Conservation (phyloP, 1,284 basidiomycete species). For the Trichosporon faecale region DNA sequence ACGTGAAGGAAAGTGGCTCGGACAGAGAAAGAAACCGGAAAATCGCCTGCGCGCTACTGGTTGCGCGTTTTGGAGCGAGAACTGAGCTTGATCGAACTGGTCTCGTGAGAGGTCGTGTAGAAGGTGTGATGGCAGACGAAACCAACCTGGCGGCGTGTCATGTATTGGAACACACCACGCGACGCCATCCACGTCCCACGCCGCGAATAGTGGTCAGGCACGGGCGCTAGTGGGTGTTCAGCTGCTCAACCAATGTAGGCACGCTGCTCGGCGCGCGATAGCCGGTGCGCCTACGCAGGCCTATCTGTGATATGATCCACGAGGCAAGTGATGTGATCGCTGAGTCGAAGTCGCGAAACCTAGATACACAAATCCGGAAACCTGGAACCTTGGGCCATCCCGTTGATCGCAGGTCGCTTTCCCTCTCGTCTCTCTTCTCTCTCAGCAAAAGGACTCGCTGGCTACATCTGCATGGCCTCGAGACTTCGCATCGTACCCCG, state of each 20-base stretch:
- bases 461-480: not conserved
- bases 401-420: not conserved
- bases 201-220: not conserved
- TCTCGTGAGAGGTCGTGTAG: not conserved
- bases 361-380: constrained; percentile 3
- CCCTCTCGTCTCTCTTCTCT: not conserved
- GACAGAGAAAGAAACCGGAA: not conserved
- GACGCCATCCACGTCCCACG: constrained; percentile 9
- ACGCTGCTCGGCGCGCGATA: not conserved
- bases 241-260: not conserved
- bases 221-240: not conserved
- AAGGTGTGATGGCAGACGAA: not conserved
- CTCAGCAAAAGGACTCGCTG: not conserved
- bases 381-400: not conserved
- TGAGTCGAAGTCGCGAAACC: constrained; percentile 5
- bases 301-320: constrained; percentile 6
- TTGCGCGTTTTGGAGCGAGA: constrained; percentile 4
- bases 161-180: not conserved
- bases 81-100: not conserved
- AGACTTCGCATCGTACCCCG: not conserved
- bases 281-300: not conserved
- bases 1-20: not conserved
- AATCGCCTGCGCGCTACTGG: not conserved
- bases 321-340: constrained; percentile 6
- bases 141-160: not conserved